Percentiles rank a stretch among this genome's conserved stretches.
Conservation (phyloP, 768 basidiomycete genomes). For the Lentinus brumalis region DNA sequence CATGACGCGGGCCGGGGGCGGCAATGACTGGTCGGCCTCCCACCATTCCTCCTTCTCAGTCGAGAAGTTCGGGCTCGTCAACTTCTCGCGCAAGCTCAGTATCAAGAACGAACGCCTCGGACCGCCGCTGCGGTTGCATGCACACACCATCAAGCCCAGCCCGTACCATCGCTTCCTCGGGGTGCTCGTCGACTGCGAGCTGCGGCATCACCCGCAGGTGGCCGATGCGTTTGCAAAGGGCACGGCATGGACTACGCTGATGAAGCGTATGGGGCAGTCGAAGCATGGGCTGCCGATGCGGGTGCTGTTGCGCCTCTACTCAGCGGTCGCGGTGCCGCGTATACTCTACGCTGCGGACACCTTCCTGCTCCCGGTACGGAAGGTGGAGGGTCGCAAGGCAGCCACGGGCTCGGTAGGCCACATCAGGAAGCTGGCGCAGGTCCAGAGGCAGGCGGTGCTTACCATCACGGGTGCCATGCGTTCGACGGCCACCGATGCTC, state of each 20-base stretch:
- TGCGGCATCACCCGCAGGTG: conserved; percentile 27
- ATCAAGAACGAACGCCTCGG: neutral
- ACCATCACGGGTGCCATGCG: conserved; percentile 28
- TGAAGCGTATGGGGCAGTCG: conserved; percentile 22
- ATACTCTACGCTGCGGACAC: conserved; percentile 31
- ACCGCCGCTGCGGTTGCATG: conserved; percentile 6
- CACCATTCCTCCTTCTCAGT: conserved; percentile 31
- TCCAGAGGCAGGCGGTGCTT: conserved; percentile 26
- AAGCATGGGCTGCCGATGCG: conserved; percentile 22
- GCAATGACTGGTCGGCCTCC: conserved; percentile 27
- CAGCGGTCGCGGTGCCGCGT: conserved; percentile 25
- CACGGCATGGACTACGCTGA: conserved; percentile 17
- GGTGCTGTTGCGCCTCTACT: conserved; percentile 26
- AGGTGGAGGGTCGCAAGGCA: neutral
- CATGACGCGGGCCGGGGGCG: conserved; percentile 22
- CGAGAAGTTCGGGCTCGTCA: conserved; percentile 21
- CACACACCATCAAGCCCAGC: conserved; percentile 19
- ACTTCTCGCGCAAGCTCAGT: neutral
- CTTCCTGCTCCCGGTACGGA: neutral
- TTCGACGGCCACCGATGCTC: conserved; percentile 24
- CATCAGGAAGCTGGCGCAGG: conserved; percentile 13
- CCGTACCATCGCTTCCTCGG: conserved; percentile 33
- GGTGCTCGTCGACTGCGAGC: conserved; percentile 30
- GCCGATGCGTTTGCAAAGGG: conserved; percentile 26
- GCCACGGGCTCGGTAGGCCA: neutral